Percentiles rank a stretch among this genome's conserved stretches.
These are phyloP conservation scores for Colletotrichum musicola DNA, from an alignment of 2,329 filamentous ascomycete species.

Conservation along the genomic window DNA sequence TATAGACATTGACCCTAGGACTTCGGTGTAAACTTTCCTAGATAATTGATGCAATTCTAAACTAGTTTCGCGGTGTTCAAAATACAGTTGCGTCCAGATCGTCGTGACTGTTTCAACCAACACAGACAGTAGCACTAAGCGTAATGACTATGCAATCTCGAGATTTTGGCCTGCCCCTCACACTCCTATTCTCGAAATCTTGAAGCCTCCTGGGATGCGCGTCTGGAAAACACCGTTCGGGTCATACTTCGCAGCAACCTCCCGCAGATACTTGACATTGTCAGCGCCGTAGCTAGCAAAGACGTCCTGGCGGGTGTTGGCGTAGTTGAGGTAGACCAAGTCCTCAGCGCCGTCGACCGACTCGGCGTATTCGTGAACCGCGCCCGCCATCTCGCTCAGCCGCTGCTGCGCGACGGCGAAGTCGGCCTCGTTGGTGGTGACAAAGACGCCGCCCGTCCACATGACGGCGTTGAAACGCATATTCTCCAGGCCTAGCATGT, in stretches of 20 bases:
- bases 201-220: slow-evolving; percentile 49
- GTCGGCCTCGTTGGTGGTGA: neutral
- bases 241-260: slow-evolving; percentile 46
- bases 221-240: slow-evolving; percentile 47
- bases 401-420: slow-evolving; percentile 39
- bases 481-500: slow-evolving; percentile 53
- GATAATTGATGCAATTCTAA: too few species aligned
- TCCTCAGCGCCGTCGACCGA: slow-evolving; percentile 42
- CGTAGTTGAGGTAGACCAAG: slow-evolving; percentile 50
- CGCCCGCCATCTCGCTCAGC: slow-evolving; percentile 36
- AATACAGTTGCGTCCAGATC: too few species aligned
- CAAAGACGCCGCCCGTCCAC: neutral
- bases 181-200: slow-evolving; percentile 29
- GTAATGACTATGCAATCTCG: neutral
- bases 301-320: slow-evolving; percentile 45
- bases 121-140: neutral
- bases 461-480: neutral
- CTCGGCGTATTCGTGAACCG: slow-evolving; percentile 41
- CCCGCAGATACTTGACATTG: slow-evolving; percentile 44
- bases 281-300: slow-evolving; percentile 46
- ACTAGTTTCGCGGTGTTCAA: too few species aligned
- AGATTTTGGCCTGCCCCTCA: neutral
- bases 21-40: too few species aligned
- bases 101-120: too few species aligned
- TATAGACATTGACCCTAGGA: too few species aligned